phyloP scores from a whole-genome alignment of 2,329 filamentous ascomycete genomes.

The Penicillium freii region DNA sequence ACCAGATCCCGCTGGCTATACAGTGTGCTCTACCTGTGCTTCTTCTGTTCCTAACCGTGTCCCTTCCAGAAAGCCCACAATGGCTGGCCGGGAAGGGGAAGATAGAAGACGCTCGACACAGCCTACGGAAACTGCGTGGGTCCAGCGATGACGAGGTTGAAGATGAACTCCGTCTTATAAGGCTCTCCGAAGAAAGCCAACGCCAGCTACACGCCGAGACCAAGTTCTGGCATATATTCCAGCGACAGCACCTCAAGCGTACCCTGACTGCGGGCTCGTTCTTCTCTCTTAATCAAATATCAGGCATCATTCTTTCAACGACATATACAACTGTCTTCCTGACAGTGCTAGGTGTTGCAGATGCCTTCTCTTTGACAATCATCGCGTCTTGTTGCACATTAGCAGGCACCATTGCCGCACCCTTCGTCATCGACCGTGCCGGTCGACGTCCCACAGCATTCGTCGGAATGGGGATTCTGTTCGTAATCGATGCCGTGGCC shows the following conservation, averaged over 20 bases:
- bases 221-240: slow-evolving; percentile 39
- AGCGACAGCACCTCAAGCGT: slow-evolving; percentile 34
- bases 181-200: slow-evolving; percentile 28
- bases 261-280: slow-evolving; percentile 39
- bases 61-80: slow-evolving; percentile 36
- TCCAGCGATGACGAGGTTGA: slow-evolving; percentile 32
- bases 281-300: slow-evolving; percentile 38
- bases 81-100: slow-evolving; percentile 35
- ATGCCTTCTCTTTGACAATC: slow-evolving; percentile 38
- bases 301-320: slow-evolving; percentile 38
- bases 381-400: slow-evolving; percentile 38
- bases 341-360: slow-evolving; percentile 32
- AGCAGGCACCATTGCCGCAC: slow-evolving; percentile 37
- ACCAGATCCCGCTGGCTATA: slow-evolving; percentile 38
- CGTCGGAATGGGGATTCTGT: slow-evolving; percentile 34
- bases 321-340: slow-evolving; percentile 42
- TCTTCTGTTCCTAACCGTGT: slow-evolving; percentile 29
- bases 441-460: slow-evolving; percentile 39
- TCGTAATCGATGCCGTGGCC: slow-evolving; percentile 35
- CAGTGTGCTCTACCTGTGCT: slow-evolving; percentile 36
- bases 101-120: slow-evolving; percentile 29
- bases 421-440: slow-evolving; percentile 35
- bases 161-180: slow-evolving; percentile 34
- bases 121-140: slow-evolving; percentile 34
- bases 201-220: slow-evolving; percentile 25